Evolutionary conservation across 2,329 filamentous ascomycete species (phyloP).

Genomic region (Cordyceps javanica): DNA sequence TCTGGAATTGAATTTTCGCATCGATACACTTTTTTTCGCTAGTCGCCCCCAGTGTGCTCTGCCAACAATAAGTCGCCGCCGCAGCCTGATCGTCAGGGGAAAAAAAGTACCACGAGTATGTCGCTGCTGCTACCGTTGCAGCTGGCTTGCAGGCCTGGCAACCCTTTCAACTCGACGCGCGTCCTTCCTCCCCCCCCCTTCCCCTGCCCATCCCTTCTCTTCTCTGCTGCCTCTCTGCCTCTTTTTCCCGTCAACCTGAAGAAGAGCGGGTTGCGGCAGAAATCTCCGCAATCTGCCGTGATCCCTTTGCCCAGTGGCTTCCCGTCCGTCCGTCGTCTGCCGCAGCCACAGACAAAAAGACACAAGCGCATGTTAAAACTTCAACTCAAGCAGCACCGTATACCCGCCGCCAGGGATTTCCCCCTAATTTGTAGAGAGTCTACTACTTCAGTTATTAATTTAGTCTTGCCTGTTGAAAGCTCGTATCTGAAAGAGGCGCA

Average conservation of each 20-base stretch:
- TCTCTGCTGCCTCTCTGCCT: background rate
- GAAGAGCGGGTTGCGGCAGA: too few species aligned
- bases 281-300: too few species aligned
- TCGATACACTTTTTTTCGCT: background rate
- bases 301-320: too few species aligned
- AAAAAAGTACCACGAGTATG: too few species aligned
- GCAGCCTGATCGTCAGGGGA: background rate
- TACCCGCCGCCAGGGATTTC: background rate
- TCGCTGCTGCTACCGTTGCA: too few species aligned
- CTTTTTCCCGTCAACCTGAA: background rate
- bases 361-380: background rate
- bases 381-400: background rate
- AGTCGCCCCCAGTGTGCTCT: background rate
- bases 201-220: background rate
- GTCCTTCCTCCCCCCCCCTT: too few species aligned
- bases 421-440: background rate
- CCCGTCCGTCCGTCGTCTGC: too few species aligned
- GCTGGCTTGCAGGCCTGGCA: too few species aligned
- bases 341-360: background rate
- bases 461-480: background rate
- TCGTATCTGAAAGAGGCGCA: slow-evolving; percentile 1
- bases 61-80: background rate
- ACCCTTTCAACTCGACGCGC: background rate
- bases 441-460: too few species aligned
- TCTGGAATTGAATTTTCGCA: background rate